Base-by-base conservation (phyloP, 345 rosid genomes). In the Turritis glabra region DNA sequence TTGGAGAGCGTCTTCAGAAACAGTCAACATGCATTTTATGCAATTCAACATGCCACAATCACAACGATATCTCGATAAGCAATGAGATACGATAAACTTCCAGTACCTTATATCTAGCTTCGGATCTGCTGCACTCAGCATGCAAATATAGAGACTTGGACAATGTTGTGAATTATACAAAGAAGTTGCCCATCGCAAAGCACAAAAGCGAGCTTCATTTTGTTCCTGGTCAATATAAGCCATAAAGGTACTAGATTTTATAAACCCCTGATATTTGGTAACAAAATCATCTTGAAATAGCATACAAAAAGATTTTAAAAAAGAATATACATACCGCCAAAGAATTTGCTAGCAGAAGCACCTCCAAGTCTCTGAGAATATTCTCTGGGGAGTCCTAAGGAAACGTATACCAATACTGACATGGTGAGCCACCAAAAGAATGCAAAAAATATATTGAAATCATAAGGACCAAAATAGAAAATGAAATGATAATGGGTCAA, bases 171-270 rank as follows among this genome's bases (percentile, higher is more conserved):
- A 82, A 80, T 83, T 83, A 83, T 85, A 93, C 77, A 93, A 80
- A 50, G 90, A 81, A 53, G 92, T 91, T 3, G 94, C 91, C 98
- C 97, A 93, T 75, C 97, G 85, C 79, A 91, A 80, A 63, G 92
- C 93, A 82, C 96, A 91, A 74, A 93, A 93, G 56, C 98, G 92
- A 14, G 85, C 96, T 88, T 93, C 98, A 86, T 82, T 85, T 89
- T 89, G 88, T 61, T 93, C 97, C 98, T 93, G 86, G 21, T 73
- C 59, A 56, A 71, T 71, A 81, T 44, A 35, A 68, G 71, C 72
- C 55, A 74, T 13, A 48, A 27, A 77, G 37, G 55, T 30, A 46
- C 52, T 68, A 56, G 40, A 51, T 21, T 65, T 69, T 51, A 55
- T 21, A 54, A 56, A 7, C 29, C 30, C 47, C 0, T 21, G 38